These are phyloP conservation scores for Phlebopus sp. DNA, from an alignment of 1,284 basidiomycete genomes.

Conservation along the genomic window DNA sequence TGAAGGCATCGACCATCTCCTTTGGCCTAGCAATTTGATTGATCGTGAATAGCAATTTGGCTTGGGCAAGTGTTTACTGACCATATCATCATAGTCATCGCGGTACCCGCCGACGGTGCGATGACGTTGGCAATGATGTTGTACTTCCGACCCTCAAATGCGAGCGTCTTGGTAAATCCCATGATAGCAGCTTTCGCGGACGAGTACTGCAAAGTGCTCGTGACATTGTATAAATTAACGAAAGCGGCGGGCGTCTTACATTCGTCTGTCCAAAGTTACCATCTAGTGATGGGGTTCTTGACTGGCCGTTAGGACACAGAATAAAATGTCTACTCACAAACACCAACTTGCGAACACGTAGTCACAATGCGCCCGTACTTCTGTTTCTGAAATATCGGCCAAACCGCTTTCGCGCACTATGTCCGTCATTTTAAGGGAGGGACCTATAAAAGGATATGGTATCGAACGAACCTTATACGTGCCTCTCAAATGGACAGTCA, in stretches of 20 bases:
- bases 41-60: background rate
- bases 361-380: conserved; percentile 96
- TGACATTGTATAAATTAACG: conserved; percentile 5
- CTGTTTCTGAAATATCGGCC: conserved; percentile 97
- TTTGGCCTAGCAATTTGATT: conserved; percentile 56
- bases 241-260: conserved; percentile 36
- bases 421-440: conserved; percentile 3
- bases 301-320: conserved; percentile 1
- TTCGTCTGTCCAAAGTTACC: conserved; percentile 95
- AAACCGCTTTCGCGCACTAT: conserved; percentile 89
- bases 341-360: conserved; percentile 89
- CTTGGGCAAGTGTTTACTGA: conserved; percentile 24
- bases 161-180: conserved; percentile 86
- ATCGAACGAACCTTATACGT: conserved; percentile 58
- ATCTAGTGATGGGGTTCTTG: conserved; percentile 43
- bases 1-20: conserved; percentile 94
- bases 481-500: conserved; percentile 84
- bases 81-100: conserved; percentile 89
- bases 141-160: conserved; percentile 91
- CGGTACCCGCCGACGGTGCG: conserved; percentile 88
- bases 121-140: conserved; percentile 88
- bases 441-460: background rate
- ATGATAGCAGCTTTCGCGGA: conserved; percentile 94
- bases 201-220: conserved; percentile 57
- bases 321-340: conserved; percentile 56